A percentile compares a stretch with the other conserved stretches of the same genome.
phyloP scores from a whole-genome alignment of 176 grass and related monocot genomes.

The Oryza meridionalis region DNA sequence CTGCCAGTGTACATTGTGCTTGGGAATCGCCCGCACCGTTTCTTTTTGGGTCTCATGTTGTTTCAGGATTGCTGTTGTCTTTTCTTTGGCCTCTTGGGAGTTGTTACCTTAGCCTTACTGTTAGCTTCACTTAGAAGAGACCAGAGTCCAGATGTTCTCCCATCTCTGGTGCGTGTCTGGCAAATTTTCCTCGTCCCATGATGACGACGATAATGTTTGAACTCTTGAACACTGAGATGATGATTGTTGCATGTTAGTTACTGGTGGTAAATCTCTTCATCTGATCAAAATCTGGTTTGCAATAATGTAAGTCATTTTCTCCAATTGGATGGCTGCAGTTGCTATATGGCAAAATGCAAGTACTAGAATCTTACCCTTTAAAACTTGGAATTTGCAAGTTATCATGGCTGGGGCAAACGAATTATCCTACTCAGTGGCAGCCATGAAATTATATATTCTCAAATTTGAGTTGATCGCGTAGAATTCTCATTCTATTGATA shows the following conservation, averaged over 20 bases:
- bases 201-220: slow-evolving; percentile 69
- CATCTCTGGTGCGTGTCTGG: slow-evolving; percentile 21
- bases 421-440: not conserved
- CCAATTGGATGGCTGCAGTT: not conserved
- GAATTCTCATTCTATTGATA: not conserved
- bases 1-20: slow-evolving; percentile 9
- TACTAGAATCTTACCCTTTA: not conserved
- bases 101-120: slow-evolving; percentile 46
- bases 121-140: slow-evolving; percentile 56
- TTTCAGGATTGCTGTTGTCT: slow-evolving; percentile 45
- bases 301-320: not conserved
- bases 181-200: slow-evolving; percentile 56
- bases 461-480: not conserved
- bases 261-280: not conserved
- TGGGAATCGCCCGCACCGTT: not conserved
- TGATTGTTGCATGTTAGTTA: slow-evolving; percentile 46
- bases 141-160: slow-evolving; percentile 38
- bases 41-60: slow-evolving; percentile 43
- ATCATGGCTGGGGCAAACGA: not conserved
- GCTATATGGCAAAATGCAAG: not conserved
- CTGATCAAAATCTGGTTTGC: not conserved
- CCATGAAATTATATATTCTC: not conserved
- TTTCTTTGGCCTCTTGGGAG: slow-evolving; percentile 43
- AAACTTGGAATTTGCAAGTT: not conserved
- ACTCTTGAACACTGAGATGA: slow-evolving; percentile 51